Conservation (phyloP, 805 yeast genomes). For the Candida namnaoensis region DNA sequence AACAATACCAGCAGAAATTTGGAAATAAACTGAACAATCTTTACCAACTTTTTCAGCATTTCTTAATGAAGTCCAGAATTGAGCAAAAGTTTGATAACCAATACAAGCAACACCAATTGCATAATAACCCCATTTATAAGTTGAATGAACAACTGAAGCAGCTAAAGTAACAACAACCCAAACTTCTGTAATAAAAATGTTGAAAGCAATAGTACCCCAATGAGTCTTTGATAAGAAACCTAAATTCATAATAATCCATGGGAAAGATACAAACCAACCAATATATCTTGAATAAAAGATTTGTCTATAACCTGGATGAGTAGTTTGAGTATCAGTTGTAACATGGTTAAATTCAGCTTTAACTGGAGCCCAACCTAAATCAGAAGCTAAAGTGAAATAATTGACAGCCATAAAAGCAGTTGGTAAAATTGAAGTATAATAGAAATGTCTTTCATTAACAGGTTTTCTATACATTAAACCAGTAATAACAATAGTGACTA, state of each 20-base stretch:
- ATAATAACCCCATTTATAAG: constrained; percentile 40
- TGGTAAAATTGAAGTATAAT: constrained; percentile 32
- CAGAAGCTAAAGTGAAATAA: constrained; percentile 51
- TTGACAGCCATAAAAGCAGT: constrained; percentile 34
- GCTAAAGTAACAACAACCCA: constrained; percentile 35
- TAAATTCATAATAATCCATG: constrained; percentile 34
- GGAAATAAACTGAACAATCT: constrained; percentile 17
- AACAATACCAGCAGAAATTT: constrained; percentile 14
- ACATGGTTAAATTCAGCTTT: constrained; percentile 43
- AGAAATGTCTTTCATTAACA: constrained; percentile 25
- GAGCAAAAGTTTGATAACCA: constrained; percentile 11
- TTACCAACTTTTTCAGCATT: constrained; percentile 11
- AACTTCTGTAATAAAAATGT: constrained; percentile 27
- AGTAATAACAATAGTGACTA: constrained; percentile 23
- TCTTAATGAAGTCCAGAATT: constrained; percentile 19
- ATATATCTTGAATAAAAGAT: constrained; percentile 47
- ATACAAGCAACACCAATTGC: constrained; percentile 24
- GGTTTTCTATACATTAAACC: constrained; percentile 19
- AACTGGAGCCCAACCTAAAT: constrained; percentile 46
- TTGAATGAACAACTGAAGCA: constrained; percentile 32
- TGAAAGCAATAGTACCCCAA: constrained; percentile 16
- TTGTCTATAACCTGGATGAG: constrained; percentile 34
- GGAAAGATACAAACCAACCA: constrained; percentile 46
- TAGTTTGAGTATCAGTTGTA: constrained; percentile 18
- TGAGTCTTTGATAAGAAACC: constrained; percentile 18